These are phyloP conservation scores for Galeopsis tetrahit DNA, from an alignment of 257 asterid genomes.

Conservation along the genomic window DNA sequence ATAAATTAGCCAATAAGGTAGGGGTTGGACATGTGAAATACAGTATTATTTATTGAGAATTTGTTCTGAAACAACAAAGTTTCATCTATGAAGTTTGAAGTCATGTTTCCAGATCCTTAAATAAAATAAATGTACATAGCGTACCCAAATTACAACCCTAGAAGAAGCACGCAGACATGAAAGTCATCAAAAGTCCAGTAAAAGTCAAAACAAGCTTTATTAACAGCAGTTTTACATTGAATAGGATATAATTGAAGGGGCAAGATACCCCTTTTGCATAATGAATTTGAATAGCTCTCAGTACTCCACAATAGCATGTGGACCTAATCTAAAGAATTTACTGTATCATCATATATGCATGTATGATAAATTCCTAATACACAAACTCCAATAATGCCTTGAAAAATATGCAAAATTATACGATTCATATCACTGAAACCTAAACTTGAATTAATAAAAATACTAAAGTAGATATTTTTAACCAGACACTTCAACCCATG, in stretches of 20 bases:
- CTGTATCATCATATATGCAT: not conserved
- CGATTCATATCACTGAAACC: not conserved
- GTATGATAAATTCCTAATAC: not conserved
- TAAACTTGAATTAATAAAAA: not conserved
- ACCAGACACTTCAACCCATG: not conserved
- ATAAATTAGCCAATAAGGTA: not conserved
- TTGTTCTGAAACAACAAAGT: not conserved
- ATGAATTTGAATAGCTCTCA: conserved; percentile 10
- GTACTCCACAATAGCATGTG: not conserved
- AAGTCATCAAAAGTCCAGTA: not conserved
- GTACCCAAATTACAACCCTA: conserved; percentile 17
- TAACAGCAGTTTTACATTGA: not conserved
- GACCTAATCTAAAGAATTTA: conserved; percentile 5
- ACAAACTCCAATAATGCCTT: conserved; percentile 12
- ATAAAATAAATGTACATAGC: not conserved
- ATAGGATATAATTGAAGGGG: not conserved
- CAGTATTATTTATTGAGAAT: not conserved
- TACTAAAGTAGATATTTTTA: not conserved
- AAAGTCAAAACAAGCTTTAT: conserved; percentile 3
- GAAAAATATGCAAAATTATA: not conserved
- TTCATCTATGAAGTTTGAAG: not conserved
- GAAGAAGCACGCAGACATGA: conserved; percentile 9
- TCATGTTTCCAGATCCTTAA: not conserved
- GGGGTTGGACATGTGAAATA: conserved; percentile 1
- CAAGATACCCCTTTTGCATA: not conserved